A percentile compares a stretch with the other conserved stretches of the same genome.
Evolutionary conservation across 2,329 filamentous ascomycete genomes (phyloP).

Genomic region (Aureobasidium zeae): DNA sequence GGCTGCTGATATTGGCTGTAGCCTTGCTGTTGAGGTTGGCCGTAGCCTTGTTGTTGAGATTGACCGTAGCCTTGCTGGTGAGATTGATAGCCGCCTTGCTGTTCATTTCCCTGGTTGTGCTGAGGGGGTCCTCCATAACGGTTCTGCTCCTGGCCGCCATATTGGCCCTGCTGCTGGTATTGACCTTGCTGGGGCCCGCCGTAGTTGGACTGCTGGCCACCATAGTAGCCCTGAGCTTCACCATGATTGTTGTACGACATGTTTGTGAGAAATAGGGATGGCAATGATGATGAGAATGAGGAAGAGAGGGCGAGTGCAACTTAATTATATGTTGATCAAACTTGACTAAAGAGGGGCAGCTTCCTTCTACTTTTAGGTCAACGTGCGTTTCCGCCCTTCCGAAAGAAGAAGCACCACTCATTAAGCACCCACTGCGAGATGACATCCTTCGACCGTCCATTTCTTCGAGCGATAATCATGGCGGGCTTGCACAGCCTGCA

Average conservation of each 20-base stretch:
- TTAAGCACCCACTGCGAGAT: no score
- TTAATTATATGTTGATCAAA: not conserved
- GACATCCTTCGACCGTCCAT: not conserved
- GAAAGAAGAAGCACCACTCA: no score
- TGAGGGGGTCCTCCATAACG: slow-evolving; percentile 19
- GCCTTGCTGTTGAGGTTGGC: slow-evolving; percentile 15
- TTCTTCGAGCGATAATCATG: no score
- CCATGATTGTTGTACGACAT: slow-evolving; percentile 15
- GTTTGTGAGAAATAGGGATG: not conserved
- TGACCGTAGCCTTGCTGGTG: slow-evolving; percentile 16
- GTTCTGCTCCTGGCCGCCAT: slow-evolving; percentile 19
- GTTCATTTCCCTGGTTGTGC: slow-evolving; percentile 14
- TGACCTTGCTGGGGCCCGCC: slow-evolving; percentile 20
- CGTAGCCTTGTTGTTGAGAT: slow-evolving; percentile 9
- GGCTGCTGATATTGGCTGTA: slow-evolving; percentile 15
- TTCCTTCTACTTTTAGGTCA: not conserved
- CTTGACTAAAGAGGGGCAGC: not conserved
- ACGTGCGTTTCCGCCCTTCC: no score
- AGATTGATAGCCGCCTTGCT: slow-evolving; percentile 11
- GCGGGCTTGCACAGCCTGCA: no score
- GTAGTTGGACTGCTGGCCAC: slow-evolving; percentile 18
- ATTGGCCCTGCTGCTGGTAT: slow-evolving; percentile 18
- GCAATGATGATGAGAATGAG: not conserved
- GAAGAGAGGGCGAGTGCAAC: not conserved
- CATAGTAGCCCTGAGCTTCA: slow-evolving; percentile 18